phyloP scores from a whole-genome alignment of 257 asterid genomes.

The Plantago elongata region DNA sequence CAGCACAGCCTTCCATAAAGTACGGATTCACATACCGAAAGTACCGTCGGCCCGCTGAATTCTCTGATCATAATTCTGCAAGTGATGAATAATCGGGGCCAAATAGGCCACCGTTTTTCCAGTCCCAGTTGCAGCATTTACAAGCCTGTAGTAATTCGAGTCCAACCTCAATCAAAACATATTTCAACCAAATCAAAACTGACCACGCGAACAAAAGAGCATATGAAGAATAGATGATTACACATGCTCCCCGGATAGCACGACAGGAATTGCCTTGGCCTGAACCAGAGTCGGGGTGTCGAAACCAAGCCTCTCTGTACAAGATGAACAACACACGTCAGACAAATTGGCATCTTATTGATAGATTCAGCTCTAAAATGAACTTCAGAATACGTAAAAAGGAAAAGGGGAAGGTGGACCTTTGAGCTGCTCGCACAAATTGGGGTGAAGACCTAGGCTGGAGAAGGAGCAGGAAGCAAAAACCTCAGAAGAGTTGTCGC shows the following conservation, averaged over 20 bases:
- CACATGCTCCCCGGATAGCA: constrained; percentile 84
- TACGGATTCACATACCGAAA: constrained; percentile 53
- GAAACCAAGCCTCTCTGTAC: constrained; percentile 75
- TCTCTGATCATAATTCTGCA: constrained; percentile 54
- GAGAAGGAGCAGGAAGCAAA: constrained; percentile 82
- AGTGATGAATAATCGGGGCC: constrained; percentile 76
- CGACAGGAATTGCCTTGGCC: constrained; percentile 85
- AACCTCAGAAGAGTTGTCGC: constrained; percentile 38
- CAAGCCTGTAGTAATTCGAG: constrained; percentile 54
- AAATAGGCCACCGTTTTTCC: constrained; percentile 93
- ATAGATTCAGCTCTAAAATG: neutral
- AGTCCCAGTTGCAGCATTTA: constrained; percentile 94
- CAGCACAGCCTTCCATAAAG: neutral
- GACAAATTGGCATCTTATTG: neutral
- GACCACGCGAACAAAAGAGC: neutral
- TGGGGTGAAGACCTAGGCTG: constrained; percentile 80
- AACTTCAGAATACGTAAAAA: neutral
- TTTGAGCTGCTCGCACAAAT: constrained; percentile 79
- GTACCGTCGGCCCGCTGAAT: constrained; percentile 86
- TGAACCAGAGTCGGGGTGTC: constrained; percentile 84
- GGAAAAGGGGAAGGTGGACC: constrained; percentile 31
- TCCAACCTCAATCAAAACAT: constrained; percentile 16
- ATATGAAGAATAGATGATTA: constrained; percentile 26
- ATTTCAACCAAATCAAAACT: constrained; percentile 5
- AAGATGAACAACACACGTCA: neutral